Percentiles rank a stretch among this genome's conserved stretches.
These are phyloP conservation scores for Fusarium pseudonygamai DNA, from an alignment of 2,329 filamentous ascomycete genomes.

Conservation along the genomic window DNA sequence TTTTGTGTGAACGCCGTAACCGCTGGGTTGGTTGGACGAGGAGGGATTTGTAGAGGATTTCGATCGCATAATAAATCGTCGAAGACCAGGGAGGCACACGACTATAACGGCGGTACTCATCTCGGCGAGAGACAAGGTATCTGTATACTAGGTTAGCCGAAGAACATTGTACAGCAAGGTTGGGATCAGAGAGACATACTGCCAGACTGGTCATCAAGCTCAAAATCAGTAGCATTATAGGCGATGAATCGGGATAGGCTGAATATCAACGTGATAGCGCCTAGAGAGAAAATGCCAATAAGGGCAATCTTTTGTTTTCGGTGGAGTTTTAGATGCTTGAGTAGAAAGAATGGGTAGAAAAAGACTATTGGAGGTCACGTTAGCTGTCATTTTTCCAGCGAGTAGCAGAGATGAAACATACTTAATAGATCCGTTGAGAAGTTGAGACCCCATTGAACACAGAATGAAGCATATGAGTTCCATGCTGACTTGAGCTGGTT, in stretches of 20 bases:
- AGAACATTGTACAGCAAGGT: accelerated
- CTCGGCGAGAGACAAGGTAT: constrained; percentile 4
- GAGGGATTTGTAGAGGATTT: not conserved
- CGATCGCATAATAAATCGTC: not conserved
- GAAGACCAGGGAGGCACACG: not conserved
- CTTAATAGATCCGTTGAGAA: constrained; percentile 10
- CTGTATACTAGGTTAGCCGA: not conserved
- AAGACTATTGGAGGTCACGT: not conserved
- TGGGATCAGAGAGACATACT: not conserved
- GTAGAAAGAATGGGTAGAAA: constrained; percentile 10
- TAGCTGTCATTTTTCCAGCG: not conserved
- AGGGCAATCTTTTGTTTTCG: constrained; percentile 6
- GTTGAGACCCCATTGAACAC: constrained; percentile 12
- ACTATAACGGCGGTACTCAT: constrained; percentile 14
- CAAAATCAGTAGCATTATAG: constrained; percentile 10
- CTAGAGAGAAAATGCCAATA: constrained; percentile 6
- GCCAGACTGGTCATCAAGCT: constrained; percentile 9
- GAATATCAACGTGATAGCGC: constrained; percentile 3
- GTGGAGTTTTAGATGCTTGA: not conserved
- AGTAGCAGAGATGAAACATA: not conserved
- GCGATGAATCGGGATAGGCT: constrained; percentile 14
- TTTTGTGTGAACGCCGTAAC: not conserved
- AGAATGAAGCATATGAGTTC: constrained; percentile 11
- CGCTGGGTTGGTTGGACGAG: not conserved
- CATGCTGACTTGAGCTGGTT: constrained; percentile 9